Percentiles rank a stretch among this genome's conserved stretches.
Conservation (phyloP, 192 early-diverging fungal species). For the Backusella australiensis region DNA sequence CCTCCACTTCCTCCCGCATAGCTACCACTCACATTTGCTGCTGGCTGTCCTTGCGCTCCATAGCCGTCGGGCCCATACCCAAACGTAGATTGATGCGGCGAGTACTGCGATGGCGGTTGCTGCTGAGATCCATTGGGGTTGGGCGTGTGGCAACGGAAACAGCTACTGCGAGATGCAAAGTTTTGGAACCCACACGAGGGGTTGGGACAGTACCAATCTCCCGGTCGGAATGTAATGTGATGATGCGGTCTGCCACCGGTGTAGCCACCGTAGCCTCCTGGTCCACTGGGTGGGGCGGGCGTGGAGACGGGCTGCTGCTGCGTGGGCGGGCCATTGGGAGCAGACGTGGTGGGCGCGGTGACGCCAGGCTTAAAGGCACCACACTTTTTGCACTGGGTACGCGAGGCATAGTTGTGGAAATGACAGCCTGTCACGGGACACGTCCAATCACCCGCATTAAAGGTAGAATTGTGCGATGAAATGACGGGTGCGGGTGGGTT, state of each 20-base stretch:
- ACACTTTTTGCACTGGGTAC: slow-evolving; percentile 56
- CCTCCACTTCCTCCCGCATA: slow-evolving; percentile 16
- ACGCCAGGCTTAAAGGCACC: slow-evolving; percentile 40
- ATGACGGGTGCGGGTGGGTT: slow-evolving; percentile 19
- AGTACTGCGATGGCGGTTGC: not conserved
- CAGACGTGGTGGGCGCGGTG: not conserved
- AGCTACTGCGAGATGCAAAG: slow-evolving; percentile 68
- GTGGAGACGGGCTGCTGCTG: not conserved
- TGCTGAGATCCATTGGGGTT: slow-evolving; percentile 26
- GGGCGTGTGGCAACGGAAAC: slow-evolving; percentile 60
- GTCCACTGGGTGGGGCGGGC: slow-evolving; percentile 22
- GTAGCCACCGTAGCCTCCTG: slow-evolving; percentile 17
- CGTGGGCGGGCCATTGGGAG: not conserved
- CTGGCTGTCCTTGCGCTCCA: slow-evolving; percentile 15
- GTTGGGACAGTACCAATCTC: slow-evolving; percentile 77
- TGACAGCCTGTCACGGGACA: slow-evolving; percentile 55
- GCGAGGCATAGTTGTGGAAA: slow-evolving; percentile 65
- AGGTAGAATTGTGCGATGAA: slow-evolving; percentile 14
- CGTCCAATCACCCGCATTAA: slow-evolving; percentile 62
- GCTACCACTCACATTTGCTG: slow-evolving; percentile 17
- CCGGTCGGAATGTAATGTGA: slow-evolving; percentile 50
- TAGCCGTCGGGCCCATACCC: slow-evolving; percentile 7
- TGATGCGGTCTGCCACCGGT: slow-evolving; percentile 19
- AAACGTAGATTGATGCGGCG: slow-evolving; percentile 14
- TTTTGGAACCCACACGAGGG: slow-evolving; percentile 69